A percentile compares a stretch with the other conserved stretches of the same genome.
Evolutionary conservation across 176 grass and related monocot species (phyloP).

Genomic region (Ensete glaucum): DNA sequence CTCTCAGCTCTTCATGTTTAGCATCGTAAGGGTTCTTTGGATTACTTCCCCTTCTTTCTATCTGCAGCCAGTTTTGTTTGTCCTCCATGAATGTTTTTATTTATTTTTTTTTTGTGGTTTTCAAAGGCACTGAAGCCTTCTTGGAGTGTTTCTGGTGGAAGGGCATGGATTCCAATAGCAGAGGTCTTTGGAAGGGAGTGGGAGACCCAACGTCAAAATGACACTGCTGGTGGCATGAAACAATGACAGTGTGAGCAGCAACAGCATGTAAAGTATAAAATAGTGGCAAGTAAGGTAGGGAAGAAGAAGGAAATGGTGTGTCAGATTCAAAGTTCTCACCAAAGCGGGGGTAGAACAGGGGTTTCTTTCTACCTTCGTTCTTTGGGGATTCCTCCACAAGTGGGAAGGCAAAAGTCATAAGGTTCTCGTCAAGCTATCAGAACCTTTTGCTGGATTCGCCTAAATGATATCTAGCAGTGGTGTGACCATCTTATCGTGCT

Average conservation of each 20-base stretch:
- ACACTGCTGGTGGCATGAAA: too few relatives aligned
- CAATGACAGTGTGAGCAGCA: too few relatives aligned
- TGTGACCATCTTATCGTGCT: neutral
- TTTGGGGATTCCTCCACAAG: neutral
- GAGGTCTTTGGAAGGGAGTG: neutral
- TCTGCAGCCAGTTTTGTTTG: too few relatives aligned
- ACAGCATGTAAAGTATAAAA: too few relatives aligned
- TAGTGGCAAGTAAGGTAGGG: too few relatives aligned
- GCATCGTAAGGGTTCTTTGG: neutral
- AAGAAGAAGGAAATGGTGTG: neutral
- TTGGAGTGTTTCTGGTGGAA: neutral
- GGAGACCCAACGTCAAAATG: too few relatives aligned
- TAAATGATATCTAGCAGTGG: neutral
- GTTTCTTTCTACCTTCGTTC: neutral
- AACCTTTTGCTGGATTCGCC: constrained; percentile 9
- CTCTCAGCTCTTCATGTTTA: neutral
- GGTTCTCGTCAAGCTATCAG: neutral
- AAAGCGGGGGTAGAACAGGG: constrained; percentile 8
- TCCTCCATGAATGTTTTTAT: neutral
- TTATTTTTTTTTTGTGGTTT: neutral
- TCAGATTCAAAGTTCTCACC: constrained; percentile 24
- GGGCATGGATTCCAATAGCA: neutral
- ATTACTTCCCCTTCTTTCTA: too few relatives aligned
- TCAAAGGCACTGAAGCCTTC: neutral
- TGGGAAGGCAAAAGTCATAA: constrained; percentile 3